Percentiles rank a stretch among this genome's conserved stretches.
phyloP scores from a whole-genome alignment of 139 green algal genomes.

The Coelastrella sp. region DNA sequence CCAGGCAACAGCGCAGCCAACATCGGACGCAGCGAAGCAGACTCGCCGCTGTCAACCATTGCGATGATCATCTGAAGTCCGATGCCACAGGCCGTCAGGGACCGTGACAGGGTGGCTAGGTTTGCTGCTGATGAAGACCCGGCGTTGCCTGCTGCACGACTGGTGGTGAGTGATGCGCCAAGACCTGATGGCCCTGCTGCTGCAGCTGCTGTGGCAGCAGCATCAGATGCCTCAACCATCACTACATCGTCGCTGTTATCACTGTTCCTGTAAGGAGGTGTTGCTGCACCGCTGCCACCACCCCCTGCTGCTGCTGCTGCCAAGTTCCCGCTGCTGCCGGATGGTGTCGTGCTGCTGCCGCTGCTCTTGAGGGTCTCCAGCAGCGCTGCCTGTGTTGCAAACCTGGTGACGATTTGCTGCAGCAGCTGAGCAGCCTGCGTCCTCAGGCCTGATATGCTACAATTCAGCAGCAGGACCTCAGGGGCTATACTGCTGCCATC shows the following conservation, averaged over 20 bases:
- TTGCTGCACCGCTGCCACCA: constrained; percentile 6
- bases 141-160: too few species aligned
- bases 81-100: constrained; percentile 51
- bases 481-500: not conserved
- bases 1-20: constrained; percentile 75
- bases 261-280: not conserved
- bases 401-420: not conserved
- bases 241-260: constrained; percentile 46
- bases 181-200: not conserved
- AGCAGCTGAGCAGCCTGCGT: constrained; percentile 24
- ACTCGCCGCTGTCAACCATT: constrained; percentile 57
- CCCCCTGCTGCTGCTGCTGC: constrained; percentile 32
- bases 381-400: constrained; percentile 6
- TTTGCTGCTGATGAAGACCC: not conserved
- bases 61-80: constrained; percentile 61
- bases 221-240: constrained; percentile 49
- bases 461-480: constrained; percentile 41
- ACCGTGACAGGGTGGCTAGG: not conserved
- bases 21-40: constrained; percentile 54
- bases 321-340: not conserved
- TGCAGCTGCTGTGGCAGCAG: constrained; percentile 18
- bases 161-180: not conserved
- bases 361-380: constrained; percentile 43
- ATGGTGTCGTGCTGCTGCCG: constrained; percentile 18
- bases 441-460: constrained; percentile 13